phyloP scores from a whole-genome alignment of 345 rosid species.

The Eucalyptus regnans region DNA sequence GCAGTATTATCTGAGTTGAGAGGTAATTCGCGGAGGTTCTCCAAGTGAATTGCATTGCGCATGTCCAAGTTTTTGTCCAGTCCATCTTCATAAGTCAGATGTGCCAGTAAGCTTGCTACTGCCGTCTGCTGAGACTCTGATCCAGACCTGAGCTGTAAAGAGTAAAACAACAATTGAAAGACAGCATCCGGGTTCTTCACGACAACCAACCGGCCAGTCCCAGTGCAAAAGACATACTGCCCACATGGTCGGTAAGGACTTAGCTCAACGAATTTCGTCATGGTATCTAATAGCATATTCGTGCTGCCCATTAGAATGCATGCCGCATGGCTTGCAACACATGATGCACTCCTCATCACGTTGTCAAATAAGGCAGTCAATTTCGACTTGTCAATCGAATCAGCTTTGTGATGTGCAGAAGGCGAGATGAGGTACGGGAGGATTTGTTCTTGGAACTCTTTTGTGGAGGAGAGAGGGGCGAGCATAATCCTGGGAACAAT shows the following conservation, averaged over 20 bases:
- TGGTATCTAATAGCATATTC: slow-evolving; percentile 43
- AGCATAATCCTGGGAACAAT: slow-evolving; percentile 63
- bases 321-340: slow-evolving; percentile 45
- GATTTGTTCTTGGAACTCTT: slow-evolving; percentile 8
- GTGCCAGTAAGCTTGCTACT: slow-evolving; percentile 27
- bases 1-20: slow-evolving; percentile 13
- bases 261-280: slow-evolving; percentile 39
- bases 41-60: slow-evolving; percentile 6
- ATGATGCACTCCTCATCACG: slow-evolving; percentile 48
- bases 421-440: slow-evolving; percentile 14
- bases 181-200: slow-evolving; percentile 61
- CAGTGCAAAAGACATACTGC: slow-evolving; percentile 50
- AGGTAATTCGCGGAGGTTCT: slow-evolving; percentile 16
- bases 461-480: slow-evolving; percentile 34
- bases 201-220: slow-evolving; percentile 24
- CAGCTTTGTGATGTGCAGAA: neutral
- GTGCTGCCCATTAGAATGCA: slow-evolving; percentile 59
- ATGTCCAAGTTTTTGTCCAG: slow-evolving; percentile 11
- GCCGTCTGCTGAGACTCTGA: slow-evolving; percentile 17
- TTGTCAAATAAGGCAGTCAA: slow-evolving; percentile 12
- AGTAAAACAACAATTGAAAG: slow-evolving; percentile 61
- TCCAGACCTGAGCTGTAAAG: slow-evolving; percentile 31
- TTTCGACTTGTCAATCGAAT: neutral
- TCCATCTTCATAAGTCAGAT: slow-evolving; percentile 26
- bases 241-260: slow-evolving; percentile 86